A percentile compares a stretch with the other conserved stretches of the same genome.
Conservation (phyloP, 139 green algal genomes). For the Chlamydomonas sp. region DNA sequence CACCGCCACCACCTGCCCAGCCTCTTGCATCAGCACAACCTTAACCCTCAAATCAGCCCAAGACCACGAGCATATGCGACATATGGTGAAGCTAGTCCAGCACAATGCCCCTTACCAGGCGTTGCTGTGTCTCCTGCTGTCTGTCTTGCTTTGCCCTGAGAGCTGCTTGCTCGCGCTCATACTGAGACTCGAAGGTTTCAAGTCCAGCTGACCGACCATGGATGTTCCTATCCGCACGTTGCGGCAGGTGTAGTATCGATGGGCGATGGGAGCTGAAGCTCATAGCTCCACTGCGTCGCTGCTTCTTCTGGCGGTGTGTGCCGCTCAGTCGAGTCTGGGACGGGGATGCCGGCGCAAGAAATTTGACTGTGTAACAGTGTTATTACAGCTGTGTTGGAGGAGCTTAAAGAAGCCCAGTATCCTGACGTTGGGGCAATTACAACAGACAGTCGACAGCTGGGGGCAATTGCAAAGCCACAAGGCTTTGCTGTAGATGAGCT, state of each 20-base stretch:
- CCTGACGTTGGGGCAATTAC: too few relatives aligned
- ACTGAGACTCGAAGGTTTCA: neutral
- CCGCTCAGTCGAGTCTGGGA: too few relatives aligned
- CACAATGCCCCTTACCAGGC: slow-evolving; percentile 5
- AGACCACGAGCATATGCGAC: neutral
- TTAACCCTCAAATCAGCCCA: neutral
- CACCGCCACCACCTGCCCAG: too few relatives aligned
- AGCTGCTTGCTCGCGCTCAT: slow-evolving; percentile 14
- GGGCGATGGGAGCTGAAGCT: neutral
- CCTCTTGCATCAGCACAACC: neutral
- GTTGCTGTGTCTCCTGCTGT: slow-evolving; percentile 18
- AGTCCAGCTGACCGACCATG: neutral
- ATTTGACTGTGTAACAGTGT: too few relatives aligned
- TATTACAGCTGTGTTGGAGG: too few relatives aligned
- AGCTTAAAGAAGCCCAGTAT: too few relatives aligned
- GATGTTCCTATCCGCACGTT: neutral
- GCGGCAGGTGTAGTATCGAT: neutral
- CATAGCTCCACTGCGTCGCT: too few relatives aligned
- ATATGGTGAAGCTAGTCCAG: neutral
- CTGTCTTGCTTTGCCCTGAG: slow-evolving; percentile 10
- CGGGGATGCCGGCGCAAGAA: too few relatives aligned
- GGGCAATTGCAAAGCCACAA: too few relatives aligned
- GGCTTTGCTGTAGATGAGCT: too few relatives aligned
- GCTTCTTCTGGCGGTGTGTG: too few relatives aligned
- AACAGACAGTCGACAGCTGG: too few relatives aligned